These are phyloP conservation scores for Plantago coronopus DNA, from an alignment of 305 asterid species.

Conservation along the genomic window DNA sequence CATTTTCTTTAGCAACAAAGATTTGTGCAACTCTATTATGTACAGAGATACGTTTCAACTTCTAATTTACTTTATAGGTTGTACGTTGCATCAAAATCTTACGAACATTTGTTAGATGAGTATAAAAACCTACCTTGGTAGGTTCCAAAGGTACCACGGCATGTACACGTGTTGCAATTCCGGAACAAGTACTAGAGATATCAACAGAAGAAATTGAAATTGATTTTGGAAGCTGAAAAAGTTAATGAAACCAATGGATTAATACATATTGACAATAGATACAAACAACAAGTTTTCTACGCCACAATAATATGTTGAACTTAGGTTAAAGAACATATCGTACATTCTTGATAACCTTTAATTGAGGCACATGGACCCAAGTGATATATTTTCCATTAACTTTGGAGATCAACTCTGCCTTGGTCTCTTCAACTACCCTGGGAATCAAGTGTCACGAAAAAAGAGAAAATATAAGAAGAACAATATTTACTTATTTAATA, in stretches of 20 bases:
- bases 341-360: constrained; percentile 6
- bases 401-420: constrained; percentile 21
- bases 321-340: not conserved
- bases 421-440: constrained; percentile 30
- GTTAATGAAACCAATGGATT: constrained; percentile 16
- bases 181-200: constrained; percentile 34
- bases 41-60: not conserved
- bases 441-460: constrained; percentile 25
- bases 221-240: constrained; percentile 31
- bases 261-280: not conserved
- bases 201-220: constrained; percentile 26
- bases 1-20: not conserved
- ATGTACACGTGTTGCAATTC: constrained; percentile 48
- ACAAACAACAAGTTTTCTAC: not conserved
- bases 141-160: constrained; percentile 33
- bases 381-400: constrained; percentile 15
- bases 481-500: not conserved
- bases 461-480: too few species aligned
- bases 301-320: not conserved
- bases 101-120: not conserved
- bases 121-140: constrained; percentile 28
- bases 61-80: constrained; percentile 12
- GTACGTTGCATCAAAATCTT: not conserved
- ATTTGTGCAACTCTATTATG: not conserved
- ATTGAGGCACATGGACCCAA: constrained; percentile 13